phyloP scores from a whole-genome alignment of 306 rosid species.

The Arachis stenosperma region DNA sequence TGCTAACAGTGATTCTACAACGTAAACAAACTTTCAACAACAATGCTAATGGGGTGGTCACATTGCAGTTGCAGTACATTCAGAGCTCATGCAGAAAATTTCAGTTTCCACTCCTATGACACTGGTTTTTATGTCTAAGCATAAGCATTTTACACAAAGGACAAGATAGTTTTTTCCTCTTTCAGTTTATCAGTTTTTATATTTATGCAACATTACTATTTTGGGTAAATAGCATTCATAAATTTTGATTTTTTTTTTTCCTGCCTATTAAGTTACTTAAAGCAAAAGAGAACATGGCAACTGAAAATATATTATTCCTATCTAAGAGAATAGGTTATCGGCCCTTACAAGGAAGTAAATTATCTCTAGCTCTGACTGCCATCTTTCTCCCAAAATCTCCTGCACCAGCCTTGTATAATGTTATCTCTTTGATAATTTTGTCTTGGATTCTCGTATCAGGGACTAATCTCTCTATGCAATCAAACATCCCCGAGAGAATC shows the following conservation, averaged over 20 bases:
- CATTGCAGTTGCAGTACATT: constrained; percentile 1
- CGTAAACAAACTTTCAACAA: constrained; percentile 3
- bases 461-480: constrained; percentile 90
- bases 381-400: constrained; percentile 92
- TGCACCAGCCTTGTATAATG: constrained; percentile 67
- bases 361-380: constrained; percentile 90
- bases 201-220: constrained; percentile 13
- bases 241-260: not conserved
- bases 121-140: constrained; percentile 28
- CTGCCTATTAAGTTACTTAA: not conserved
- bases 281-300: constrained; percentile 29
- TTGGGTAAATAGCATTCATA: not conserved
- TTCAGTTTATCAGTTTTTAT: constrained; percentile 22
- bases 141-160: constrained; percentile 22
- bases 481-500: constrained; percentile 73
- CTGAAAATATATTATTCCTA: constrained; percentile 35
- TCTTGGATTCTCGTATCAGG: constrained; percentile 87
- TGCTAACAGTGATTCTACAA: constrained; percentile 9
- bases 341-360: constrained; percentile 84
- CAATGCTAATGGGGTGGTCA: constrained; percentile 11
- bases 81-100: constrained; percentile 4
- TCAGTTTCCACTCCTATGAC: constrained; percentile 13
- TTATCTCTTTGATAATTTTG: constrained; percentile 80
- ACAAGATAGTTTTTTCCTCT: constrained; percentile 22
- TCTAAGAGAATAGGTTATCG: constrained; percentile 35